phyloP scores from a whole-genome alignment of 2,329 filamentous ascomycete species.

The Epichloe aotearoae region DNA sequence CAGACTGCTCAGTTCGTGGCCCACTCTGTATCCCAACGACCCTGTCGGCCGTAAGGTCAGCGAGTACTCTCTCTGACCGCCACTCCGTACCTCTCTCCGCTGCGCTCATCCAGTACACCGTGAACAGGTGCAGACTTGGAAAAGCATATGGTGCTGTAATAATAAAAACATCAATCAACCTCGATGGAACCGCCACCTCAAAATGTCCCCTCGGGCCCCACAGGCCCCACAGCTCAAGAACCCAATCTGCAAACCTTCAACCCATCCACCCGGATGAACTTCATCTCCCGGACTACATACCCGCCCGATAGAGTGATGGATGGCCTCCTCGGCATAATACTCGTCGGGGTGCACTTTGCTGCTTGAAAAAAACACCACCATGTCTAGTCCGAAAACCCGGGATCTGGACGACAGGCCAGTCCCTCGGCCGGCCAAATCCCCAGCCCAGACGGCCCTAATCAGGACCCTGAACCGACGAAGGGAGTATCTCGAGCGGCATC shows the following conservation, averaged over 20 bases:
- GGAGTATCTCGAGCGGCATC: slow-evolving; percentile 59
- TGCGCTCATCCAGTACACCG: slow-evolving; percentile 2
- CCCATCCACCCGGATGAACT: too few species aligned
- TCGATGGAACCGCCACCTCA: too few species aligned
- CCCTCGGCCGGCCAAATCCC: slow-evolving; percentile 31
- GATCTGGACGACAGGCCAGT: slow-evolving; percentile 22
- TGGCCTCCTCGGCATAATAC: too few species aligned
- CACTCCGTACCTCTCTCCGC: slow-evolving; percentile 3
- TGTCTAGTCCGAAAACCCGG: not conserved
- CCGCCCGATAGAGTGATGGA: too few species aligned
- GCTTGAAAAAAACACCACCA: not conserved
- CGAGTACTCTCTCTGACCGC: slow-evolving; percentile 4
- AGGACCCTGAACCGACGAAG: slow-evolving; percentile 62
- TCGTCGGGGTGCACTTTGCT: too few species aligned
- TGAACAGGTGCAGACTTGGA: not conserved
- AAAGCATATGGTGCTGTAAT: too few species aligned
- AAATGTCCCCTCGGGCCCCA: too few species aligned
- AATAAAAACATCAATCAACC: too few species aligned
- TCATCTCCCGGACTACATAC: too few species aligned
- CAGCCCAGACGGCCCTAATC: slow-evolving; percentile 32
- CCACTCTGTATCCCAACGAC: slow-evolving; percentile 6
- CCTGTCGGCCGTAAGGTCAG: slow-evolving; percentile 6
- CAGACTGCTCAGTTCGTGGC: too few species aligned
- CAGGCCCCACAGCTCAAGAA: not conserved
- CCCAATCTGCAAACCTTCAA: not conserved